phyloP scores from a whole-genome alignment of 257 asterid genomes.

The Salvia splendens region DNA sequence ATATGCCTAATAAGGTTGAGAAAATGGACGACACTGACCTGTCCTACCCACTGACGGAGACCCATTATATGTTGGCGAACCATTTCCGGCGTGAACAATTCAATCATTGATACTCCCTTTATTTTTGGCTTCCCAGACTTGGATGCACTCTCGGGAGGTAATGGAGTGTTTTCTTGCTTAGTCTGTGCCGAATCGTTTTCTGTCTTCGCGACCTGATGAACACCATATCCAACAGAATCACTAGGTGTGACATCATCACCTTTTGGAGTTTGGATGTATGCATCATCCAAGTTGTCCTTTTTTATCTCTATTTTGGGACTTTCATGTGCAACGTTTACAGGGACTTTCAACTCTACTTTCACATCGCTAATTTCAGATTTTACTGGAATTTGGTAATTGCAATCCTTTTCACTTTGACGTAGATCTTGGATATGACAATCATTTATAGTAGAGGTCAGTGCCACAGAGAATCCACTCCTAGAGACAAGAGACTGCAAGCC shows the following conservation, averaged over 20 bases:
- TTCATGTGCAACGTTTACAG: slow-evolving; percentile 43
- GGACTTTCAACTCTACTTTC: slow-evolving; percentile 49
- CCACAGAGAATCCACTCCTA: slow-evolving; percentile 46
- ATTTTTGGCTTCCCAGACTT: slow-evolving; percentile 94
- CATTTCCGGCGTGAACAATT: slow-evolving; percentile 89
- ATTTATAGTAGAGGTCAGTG: slow-evolving; percentile 42
- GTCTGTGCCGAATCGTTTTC: slow-evolving; percentile 62
- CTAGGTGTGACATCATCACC: slow-evolving; percentile 42
- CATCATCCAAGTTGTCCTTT: slow-evolving; percentile 48
- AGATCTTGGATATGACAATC: slow-evolving; percentile 45
- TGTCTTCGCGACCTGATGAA: slow-evolving; percentile 48
- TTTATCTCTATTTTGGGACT: slow-evolving; percentile 46
- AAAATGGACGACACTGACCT: slow-evolving; percentile 57
- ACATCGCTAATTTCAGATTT: slow-evolving; percentile 58
- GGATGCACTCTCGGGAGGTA: slow-evolving; percentile 60
- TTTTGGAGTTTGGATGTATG: slow-evolving; percentile 50
- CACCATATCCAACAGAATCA: slow-evolving; percentile 43
- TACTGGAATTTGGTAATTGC: slow-evolving; percentile 37
- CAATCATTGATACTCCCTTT: slow-evolving; percentile 91
- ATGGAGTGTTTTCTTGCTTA: slow-evolving; percentile 50
- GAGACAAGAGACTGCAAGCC: slow-evolving; percentile 42
- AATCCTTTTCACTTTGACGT: slow-evolving; percentile 44
- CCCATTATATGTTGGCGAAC: slow-evolving; percentile 80
- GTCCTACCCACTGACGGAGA: slow-evolving; percentile 97
- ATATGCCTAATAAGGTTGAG: not conserved